phyloP scores from a whole-genome alignment of 2,329 filamentous ascomycete genomes.

The Fulvia fulva region DNA sequence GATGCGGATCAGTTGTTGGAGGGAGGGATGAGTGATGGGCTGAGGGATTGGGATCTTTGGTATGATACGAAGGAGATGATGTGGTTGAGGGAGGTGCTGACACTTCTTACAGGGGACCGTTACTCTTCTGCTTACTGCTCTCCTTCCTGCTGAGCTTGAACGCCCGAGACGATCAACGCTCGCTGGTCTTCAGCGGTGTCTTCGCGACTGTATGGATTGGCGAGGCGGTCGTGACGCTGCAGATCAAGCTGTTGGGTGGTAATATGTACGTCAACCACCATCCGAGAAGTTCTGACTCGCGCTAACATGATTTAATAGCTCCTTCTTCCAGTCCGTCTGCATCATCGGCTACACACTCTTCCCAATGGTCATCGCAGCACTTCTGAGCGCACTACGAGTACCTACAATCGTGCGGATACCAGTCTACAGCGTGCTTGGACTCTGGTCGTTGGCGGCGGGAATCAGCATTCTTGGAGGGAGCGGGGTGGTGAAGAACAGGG shows the following conservation, averaged over 20 bases:
- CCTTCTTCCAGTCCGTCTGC: conserved; percentile 95
- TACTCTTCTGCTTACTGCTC: conserved; percentile 88
- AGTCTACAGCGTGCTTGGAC: conserved; percentile 81
- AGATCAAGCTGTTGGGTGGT: conserved; percentile 93
- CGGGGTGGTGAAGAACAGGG: conserved; percentile 90
- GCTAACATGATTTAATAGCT: conserved; percentile 55
- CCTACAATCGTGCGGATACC: conserved; percentile 80
- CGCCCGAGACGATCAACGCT: conserved; percentile 74
- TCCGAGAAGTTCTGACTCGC: neutral
- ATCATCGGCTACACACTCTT: conserved; percentile 99
- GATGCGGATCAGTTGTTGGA: conserved; percentile 64
- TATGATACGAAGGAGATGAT: conserved; percentile 33
- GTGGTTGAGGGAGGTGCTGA: conserved; percentile 15
- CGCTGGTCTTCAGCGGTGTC: conserved; percentile 88
- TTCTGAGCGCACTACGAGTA: conserved; percentile 79
- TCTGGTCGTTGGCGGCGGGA: conserved; percentile 91
- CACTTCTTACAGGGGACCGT: conserved; percentile 64
- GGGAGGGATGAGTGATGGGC: conserved; percentile 76
- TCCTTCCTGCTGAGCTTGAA: conserved; percentile 83
- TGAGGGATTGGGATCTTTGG: conserved; percentile 97
- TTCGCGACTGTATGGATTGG: conserved; percentile 97
- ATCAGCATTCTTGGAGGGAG: conserved; percentile 95
- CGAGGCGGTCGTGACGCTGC: conserved; percentile 92
- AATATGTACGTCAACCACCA: conserved; percentile 71
- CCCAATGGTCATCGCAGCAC: conserved; percentile 85